Evolutionary conservation across 306 rosid species (phyloP).

Genomic region (Sesbania bispinosa): DNA sequence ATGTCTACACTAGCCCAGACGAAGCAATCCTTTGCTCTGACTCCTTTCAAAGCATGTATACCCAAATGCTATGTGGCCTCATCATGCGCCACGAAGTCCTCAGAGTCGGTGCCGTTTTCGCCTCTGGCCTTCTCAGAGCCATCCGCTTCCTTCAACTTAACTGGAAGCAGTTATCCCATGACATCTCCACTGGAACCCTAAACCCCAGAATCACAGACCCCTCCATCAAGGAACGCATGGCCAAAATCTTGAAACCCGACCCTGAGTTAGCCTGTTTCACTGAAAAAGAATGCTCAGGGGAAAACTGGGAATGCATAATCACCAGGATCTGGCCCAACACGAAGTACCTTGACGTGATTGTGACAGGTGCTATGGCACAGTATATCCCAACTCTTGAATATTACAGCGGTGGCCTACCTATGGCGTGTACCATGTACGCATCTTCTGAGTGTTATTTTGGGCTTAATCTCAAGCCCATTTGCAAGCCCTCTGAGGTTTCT

Average conservation of each 20-base stretch:
- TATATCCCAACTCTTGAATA: constrained; percentile 68
- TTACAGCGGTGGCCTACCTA: constrained; percentile 62
- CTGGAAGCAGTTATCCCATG: constrained; percentile 49
- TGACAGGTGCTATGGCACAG: constrained; percentile 92
- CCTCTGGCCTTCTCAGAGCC: constrained; percentile 87
- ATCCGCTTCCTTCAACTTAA: constrained; percentile 73
- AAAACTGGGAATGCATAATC: constrained; percentile 60
- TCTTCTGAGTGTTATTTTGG: constrained; percentile 90
- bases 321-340: constrained; percentile 83
- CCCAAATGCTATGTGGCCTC: constrained; percentile 88
- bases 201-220: constrained; percentile 62
- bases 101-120: constrained; percentile 75
- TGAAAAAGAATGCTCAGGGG: constrained; percentile 33
- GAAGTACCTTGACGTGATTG: constrained; percentile 72
- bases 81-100: constrained; percentile 67
- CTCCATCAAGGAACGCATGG: constrained; percentile 36
- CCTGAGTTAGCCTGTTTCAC: constrained; percentile 46
- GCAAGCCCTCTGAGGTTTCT: constrained; percentile 56
- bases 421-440: constrained; percentile 76
- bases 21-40: constrained; percentile 69
- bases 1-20: constrained; percentile 73
- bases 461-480: constrained; percentile 62
- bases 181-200: constrained; percentile 61
- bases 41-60: constrained; percentile 82
- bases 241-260: constrained; percentile 43